Base-by-base conservation (phyloP, 768 basidiomycete genomes). In the Tubosaeta sp. region DNA sequence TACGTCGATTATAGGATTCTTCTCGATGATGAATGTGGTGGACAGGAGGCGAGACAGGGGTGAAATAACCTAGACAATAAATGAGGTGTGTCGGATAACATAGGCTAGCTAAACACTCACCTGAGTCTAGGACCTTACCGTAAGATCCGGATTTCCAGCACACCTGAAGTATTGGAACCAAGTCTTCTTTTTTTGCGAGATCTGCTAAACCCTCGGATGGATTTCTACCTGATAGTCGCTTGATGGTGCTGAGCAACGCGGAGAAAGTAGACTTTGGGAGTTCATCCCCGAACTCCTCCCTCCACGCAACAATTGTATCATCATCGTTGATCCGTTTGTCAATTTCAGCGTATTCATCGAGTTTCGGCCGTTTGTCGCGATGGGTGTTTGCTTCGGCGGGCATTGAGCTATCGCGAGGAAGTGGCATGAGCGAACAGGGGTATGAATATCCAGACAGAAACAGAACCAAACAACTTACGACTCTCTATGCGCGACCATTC, bases 401-500 rank as follows among this genome's bases (percentile, higher is more conserved):
- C 16, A 35, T 35, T 6, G 13, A n/a, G 34, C n/a, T 35, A 35
- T n/a, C 3, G 34, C n/a, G n/a, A n/a, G n/a, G n/a, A n/a, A n/a
- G n/a, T n/a, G n/a, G n/a, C n/a, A n/a, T n/a, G n/a, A n/a, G n/a
- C n/a, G n/a, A n/a, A n/a, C n/a, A n/a, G n/a, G n/a, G n/a, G n/a
- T n/a, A n/a, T n/a, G n/a, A n/a, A n/a, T n/a, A n/a, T n/a, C n/a
- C n/a, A n/a, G n/a, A n/a, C n/a, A n/a, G n/a, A 18, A 38, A 59
- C 29, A 21, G 14, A 16, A 29, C 40, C 52, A 56, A 51, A 59
- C 34, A 60, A 32, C 30, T 38, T 35, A 35, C 36, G n/a, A n/a
- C 21, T 8, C 7, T 22, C 18, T 14, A 54, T 48, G 45, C 55
- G 47, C 39, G 51, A 53, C 30, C 66, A 71, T 14, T 77, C 81